A percentile compares a stretch with the other conserved stretches of the same genome.
Evolutionary conservation across 345 rosid species (phyloP).

Genomic region (Mangifera indica): DNA sequence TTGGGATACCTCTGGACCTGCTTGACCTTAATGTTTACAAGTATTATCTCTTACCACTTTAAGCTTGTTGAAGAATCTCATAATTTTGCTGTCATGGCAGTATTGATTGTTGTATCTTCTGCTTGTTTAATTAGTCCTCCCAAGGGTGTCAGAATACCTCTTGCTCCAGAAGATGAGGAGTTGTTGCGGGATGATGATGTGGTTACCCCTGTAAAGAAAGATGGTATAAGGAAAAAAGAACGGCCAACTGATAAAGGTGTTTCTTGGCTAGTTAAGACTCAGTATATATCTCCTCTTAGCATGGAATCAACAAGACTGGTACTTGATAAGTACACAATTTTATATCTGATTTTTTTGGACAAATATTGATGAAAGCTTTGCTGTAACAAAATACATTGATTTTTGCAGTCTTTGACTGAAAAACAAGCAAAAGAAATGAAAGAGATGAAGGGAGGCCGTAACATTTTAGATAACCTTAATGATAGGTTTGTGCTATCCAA

Average conservation of each 20-base stretch:
- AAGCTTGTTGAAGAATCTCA: constrained; percentile 8
- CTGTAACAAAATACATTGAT: constrained; percentile 15
- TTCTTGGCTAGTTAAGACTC: constrained; percentile 96
- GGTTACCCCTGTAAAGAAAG: constrained; percentile 73
- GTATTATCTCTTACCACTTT: constrained; percentile 38
- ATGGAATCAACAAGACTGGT: constrained; percentile 87
- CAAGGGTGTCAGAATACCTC: constrained; percentile 45
- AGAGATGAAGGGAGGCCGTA: constrained; percentile 73
- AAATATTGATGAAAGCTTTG: constrained; percentile 16
- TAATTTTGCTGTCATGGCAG: neutral
- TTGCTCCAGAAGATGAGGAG: constrained; percentile 92
- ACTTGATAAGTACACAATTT: constrained; percentile 14
- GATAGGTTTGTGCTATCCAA: constrained; percentile 56
- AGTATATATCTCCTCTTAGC: constrained; percentile 86
- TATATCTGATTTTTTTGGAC: constrained; percentile 6
- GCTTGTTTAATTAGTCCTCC: constrained; percentile 56
- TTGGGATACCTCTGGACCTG: constrained; percentile 94
- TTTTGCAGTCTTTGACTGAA: constrained; percentile 82
- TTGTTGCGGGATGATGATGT: constrained; percentile 82
- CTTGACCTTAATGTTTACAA: constrained; percentile 96
- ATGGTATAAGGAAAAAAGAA: constrained; percentile 84
- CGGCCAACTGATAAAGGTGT: constrained; percentile 95
- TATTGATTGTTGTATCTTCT: constrained; percentile 21
- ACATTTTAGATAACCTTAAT: constrained; percentile 70
- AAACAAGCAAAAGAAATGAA: constrained; percentile 93